A percentile compares a stretch with the other conserved stretches of the same genome.
Evolutionary conservation across 345 rosid genomes (phyloP).

Genomic region (Aquilaria sinensis): DNA sequence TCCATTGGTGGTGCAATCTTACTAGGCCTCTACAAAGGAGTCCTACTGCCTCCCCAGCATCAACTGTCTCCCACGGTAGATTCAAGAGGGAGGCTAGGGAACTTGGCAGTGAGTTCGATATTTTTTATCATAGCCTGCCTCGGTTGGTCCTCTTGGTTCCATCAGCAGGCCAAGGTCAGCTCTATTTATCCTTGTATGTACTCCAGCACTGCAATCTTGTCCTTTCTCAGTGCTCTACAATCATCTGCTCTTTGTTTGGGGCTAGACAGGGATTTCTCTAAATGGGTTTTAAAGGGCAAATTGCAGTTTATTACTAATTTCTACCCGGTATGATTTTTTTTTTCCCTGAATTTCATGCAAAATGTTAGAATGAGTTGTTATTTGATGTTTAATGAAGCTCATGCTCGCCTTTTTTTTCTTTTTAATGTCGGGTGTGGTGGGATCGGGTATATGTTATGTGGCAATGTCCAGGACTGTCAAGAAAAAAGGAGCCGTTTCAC

Average conservation of each 20-base stretch:
- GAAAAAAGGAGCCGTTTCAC: constrained; percentile 72
- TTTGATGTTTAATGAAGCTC: too few species aligned
- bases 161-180: constrained; percentile 45
- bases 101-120: constrained; percentile 41
- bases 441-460: constrained; percentile 71
- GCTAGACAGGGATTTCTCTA: constrained; percentile 22
- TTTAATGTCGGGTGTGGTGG: constrained; percentile 54
- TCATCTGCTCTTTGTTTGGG: constrained; percentile 36
- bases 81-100: constrained; percentile 17
- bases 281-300: constrained; percentile 42
- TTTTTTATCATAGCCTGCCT: constrained; percentile 22
- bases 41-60: constrained; percentile 23
- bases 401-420: too few species aligned
- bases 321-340: constrained; percentile 24
- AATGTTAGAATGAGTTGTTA: too few species aligned
- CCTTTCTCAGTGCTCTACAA: constrained; percentile 48
- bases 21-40: constrained; percentile 44
- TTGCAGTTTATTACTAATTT: constrained; percentile 29
- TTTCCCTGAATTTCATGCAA: too few species aligned
- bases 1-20: constrained; percentile 58
- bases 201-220: constrained; percentile 53
- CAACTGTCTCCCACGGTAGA: constrained; percentile 1
- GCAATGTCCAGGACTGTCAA: constrained; percentile 87
- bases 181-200: constrained; percentile 43
- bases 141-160: constrained; percentile 46